These are phyloP conservation scores for Metarhizium robertsii DNA, from an alignment of 2,329 filamentous ascomycete species.

Conservation along the genomic window DNA sequence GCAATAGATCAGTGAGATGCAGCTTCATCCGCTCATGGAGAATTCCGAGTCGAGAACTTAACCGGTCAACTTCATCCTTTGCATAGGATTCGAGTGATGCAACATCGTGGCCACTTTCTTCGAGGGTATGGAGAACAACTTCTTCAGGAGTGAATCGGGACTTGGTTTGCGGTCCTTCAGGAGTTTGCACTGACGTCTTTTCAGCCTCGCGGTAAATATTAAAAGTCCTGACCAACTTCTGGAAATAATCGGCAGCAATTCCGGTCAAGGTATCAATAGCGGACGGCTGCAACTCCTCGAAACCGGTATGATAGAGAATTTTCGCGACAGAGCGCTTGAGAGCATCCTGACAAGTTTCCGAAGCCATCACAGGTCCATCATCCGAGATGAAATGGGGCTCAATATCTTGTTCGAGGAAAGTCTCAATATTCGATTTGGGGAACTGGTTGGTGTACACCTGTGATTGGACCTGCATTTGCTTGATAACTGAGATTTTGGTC, in stretches of 20 bases:
- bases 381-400: conserved; percentile 85
- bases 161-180: conserved; percentile 37
- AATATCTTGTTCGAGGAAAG: conserved; percentile 79
- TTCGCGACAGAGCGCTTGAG: conserved; percentile 88
- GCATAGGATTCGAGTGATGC: conserved; percentile 77
- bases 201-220: conserved; percentile 78
- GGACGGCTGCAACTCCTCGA: conserved; percentile 93
- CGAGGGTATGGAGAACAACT: conserved; percentile 74
- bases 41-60: conserved; percentile 66
- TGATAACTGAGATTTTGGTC: conserved; percentile 94
- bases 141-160: conserved; percentile 75
- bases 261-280: conserved; percentile 86
- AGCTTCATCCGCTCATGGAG: conserved; percentile 94
- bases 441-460: conserved; percentile 99
- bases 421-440: conserved; percentile 86
- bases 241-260: conserved; percentile 81
- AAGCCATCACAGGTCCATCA: conserved; percentile 78
- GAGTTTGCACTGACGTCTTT: conserved; percentile 50
- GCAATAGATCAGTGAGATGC: conserved; percentile 85
- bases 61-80: conserved; percentile 85
- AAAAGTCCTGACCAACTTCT: conserved; percentile 70
- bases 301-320: conserved; percentile 91
- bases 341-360: conserved; percentile 71
- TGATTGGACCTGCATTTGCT: conserved; percentile 98
- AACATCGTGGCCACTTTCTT: conserved; percentile 75